Base-by-base conservation (phyloP, 176 grass and related monocot species). In the Phoenix roebelenii region DNA sequence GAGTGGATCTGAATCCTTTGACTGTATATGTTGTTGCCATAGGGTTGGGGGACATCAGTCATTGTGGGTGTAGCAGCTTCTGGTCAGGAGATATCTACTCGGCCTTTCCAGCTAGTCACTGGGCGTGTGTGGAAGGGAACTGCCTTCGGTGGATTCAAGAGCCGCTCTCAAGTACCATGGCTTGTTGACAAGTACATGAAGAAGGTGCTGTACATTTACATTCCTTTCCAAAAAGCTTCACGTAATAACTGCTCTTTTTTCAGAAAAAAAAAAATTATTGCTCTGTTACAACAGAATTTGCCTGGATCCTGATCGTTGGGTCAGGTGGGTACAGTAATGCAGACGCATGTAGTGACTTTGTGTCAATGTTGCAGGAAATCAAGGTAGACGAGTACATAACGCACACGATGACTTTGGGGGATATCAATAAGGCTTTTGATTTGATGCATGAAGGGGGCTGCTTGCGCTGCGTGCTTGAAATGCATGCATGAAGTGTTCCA, bases 311-410 rank as follows among this genome's bases (percentile, higher is more conserved):
- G 32, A 35, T 35, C 32, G 9, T 35, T 9, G 32, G 32, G 32
- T 35, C 32, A 28, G 26, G 26, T 28, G 26, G 26, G 26, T 4
- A 28, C 26, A 28, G 2, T 28, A 4, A 28, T 28, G 26, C 26
- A 28, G 5, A 28, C 4, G 25, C 4, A 35, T 9, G 32, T 35
- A 10, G 32, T 9, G 32, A 35, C 7, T 7, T 0, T 35, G 5
- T 10, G 32, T 35, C 6, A 35, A 35, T 35, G 72, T 53, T 0
- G 23, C 81, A 98, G 87, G 93, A 98, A 80, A 92, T 98, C 73
- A 98, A 98, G 79, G 84, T 98, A 54, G 93, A 98, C 18, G 93
- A 98, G 62, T 98, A 98, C 70, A 82, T 98, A 22, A 98, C 93
- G n/a, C 93, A 97, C 72, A 97, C 0, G 55, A 76, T 92, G 93